phyloP scores from a whole-genome alignment of 805 yeast species.

The Wickerhamomyces mucosus region DNA sequence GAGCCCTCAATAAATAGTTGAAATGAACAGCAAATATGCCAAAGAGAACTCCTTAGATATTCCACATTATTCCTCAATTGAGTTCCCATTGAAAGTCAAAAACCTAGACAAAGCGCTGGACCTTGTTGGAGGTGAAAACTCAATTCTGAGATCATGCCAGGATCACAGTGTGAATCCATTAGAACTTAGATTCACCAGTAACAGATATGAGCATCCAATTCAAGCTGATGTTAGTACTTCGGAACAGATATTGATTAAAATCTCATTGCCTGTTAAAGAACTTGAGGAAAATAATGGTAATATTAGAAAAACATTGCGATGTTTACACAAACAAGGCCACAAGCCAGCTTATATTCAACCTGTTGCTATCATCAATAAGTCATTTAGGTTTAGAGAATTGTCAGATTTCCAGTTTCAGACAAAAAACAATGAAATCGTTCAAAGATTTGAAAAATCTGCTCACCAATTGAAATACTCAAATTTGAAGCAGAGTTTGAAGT shows the following conservation, averaged over 20 bases:
- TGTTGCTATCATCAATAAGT: constrained; percentile 55
- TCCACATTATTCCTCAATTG: constrained; percentile 68
- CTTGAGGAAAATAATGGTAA: constrained; percentile 32
- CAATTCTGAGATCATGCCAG: constrained; percentile 22
- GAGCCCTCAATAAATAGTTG: not conserved
- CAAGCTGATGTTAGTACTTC: constrained; percentile 40
- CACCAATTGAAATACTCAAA: constrained; percentile 30
- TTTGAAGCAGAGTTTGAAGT: constrained; percentile 27
- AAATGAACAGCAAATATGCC: too few species aligned
- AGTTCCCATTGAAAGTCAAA: constrained; percentile 64
- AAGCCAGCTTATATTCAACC: constrained; percentile 41
- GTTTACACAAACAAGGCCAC: constrained; percentile 20
- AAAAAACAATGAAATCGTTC: constrained; percentile 41
- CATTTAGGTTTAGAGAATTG: constrained; percentile 72
- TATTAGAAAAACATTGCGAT: constrained; percentile 32
- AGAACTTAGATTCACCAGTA: constrained; percentile 30
- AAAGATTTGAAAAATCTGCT: constrained; percentile 30
- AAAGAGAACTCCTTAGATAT: constrained; percentile 56
- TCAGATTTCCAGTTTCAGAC: constrained; percentile 79
- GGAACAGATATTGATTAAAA: constrained; percentile 50
- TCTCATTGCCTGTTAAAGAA: constrained; percentile 49
- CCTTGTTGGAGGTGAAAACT: constrained; percentile 57
- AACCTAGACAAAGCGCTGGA: constrained; percentile 53
- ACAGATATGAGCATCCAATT: constrained; percentile 49
- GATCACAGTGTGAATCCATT: constrained; percentile 24